phyloP scores from a whole-genome alignment of 2,329 filamentous ascomycete genomes.

The Botrytis pseudocinerea region DNA sequence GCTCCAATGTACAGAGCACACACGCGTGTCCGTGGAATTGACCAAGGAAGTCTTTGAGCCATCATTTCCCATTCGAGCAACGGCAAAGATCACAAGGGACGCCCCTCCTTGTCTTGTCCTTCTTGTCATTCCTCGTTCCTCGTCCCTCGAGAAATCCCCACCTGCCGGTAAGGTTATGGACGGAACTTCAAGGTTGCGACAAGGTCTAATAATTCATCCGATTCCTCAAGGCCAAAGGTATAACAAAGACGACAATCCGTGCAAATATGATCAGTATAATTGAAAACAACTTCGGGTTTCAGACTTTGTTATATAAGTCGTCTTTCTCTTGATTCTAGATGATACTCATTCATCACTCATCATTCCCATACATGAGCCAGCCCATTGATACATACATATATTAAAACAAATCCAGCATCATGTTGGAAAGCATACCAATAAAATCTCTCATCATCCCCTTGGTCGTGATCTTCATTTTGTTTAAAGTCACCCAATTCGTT shows the following conservation, averaged over 20 bases:
- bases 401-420: conserved; percentile 24
- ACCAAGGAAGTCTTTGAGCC: not conserved
- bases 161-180: not conserved
- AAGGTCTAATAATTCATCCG: conserved; percentile 25
- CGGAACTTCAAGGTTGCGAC: conserved; percentile 28
- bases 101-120: not conserved
- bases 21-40: too few relatives aligned
- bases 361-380: too few relatives aligned
- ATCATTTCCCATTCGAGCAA: not conserved
- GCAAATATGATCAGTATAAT: not conserved
- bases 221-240: too few relatives aligned
- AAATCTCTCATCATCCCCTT: conserved; percentile 44
- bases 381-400: not conserved
- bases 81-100: not conserved
- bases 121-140: not conserved
- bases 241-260: not conserved
- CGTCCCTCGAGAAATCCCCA: not conserved
- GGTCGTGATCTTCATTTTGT: conserved; percentile 32
- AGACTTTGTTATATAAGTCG: not conserved
- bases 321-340: not conserved
- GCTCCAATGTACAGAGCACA: not conserved
- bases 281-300: not conserved
- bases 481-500: conserved; percentile 41
- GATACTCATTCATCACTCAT: not conserved
- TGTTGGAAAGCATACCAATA: conserved; percentile 43